Percentiles rank a stretch among this genome's conserved stretches.
These are phyloP conservation scores for Hygrophoropsis aurantiaca DNA, from an alignment of 768 basidiomycete genomes.

Conservation along the genomic window DNA sequence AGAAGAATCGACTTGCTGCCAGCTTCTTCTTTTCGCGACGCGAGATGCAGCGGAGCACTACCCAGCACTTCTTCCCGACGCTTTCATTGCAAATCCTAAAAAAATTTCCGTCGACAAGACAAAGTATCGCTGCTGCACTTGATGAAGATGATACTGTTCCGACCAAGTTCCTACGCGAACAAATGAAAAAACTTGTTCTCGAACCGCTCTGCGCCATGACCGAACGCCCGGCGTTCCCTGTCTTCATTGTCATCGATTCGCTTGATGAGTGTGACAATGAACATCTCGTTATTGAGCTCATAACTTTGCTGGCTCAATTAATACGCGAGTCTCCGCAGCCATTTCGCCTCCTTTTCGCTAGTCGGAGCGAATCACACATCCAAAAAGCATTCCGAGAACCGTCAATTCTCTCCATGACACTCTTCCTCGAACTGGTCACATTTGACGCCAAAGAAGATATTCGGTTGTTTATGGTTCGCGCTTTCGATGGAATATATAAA, in stretches of 20 bases:
- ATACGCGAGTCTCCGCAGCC: slow-evolving; percentile 10
- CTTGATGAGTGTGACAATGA: slow-evolving; percentile 27
- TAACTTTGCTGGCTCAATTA: slow-evolving; percentile 19
- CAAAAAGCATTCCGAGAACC: slow-evolving; percentile 17
- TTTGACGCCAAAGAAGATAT: slow-evolving; percentile 22
- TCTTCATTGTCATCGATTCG: slow-evolving; percentile 22
- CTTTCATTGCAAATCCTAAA: slow-evolving; percentile 29
- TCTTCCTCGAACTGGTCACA: slow-evolving; percentile 14
- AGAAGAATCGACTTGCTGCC: too few species aligned
- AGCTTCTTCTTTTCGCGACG: too few species aligned
- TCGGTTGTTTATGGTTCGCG: slow-evolving; percentile 15
- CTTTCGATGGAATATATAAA: slow-evolving; percentile 14
- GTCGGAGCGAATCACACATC: slow-evolving; percentile 16
- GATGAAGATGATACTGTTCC: slow-evolving; percentile 24
- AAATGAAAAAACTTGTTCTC: slow-evolving; percentile 24
- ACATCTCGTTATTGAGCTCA: slow-evolving; percentile 23
- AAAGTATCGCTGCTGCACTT: slow-evolving; percentile 19
- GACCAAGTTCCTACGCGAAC: slow-evolving; percentile 26
- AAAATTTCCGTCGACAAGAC: slow-evolving; percentile 18
- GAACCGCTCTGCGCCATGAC: slow-evolving; percentile 15
- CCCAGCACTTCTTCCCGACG: too few species aligned
- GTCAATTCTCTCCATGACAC: slow-evolving; percentile 7
- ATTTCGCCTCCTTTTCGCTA: slow-evolving; percentile 22
- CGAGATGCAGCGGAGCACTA: too few species aligned
- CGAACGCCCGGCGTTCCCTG: too few species aligned